Conservation (phyloP, 352 stramenopile species). For the Phytophthora crassamura region DNA sequence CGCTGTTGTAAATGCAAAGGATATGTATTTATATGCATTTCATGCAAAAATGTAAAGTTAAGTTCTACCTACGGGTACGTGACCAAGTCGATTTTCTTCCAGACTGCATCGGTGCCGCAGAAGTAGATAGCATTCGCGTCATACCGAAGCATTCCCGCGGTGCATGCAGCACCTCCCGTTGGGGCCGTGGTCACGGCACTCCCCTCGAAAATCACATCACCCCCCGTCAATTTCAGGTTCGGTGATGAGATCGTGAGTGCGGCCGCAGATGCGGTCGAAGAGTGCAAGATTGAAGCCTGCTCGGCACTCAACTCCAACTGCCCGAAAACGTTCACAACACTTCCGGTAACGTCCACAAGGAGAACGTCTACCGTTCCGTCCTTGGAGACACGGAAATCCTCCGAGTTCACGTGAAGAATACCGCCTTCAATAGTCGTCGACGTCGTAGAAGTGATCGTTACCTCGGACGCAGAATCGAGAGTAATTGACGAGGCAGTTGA, state of each 20-base stretch:
- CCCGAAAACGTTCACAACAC: conserved; percentile 38
- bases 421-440: conserved; percentile 54
- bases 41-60: conserved; percentile 2
- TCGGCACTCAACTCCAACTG: conserved; percentile 34
- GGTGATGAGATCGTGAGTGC: conserved; percentile 49
- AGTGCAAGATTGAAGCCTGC: conserved; percentile 43
- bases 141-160: conserved; percentile 42
- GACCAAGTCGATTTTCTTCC: conserved; percentile 24
- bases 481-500: conserved; percentile 53
- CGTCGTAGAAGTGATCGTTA: conserved; percentile 48
- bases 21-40: conserved; percentile 11
- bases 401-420: conserved; percentile 52
- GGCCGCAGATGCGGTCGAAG: conserved; percentile 22
- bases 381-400: conserved; percentile 50
- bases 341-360: conserved; percentile 34
- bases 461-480: conserved; percentile 41
- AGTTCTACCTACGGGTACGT: conserved; percentile 1
- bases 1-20: conserved; percentile 15
- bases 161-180: conserved; percentile 22
- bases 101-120: conserved; percentile 27
- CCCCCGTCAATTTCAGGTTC: conserved; percentile 42
- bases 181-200: conserved; percentile 30
- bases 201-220: conserved; percentile 37
- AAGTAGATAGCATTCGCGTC: conserved; percentile 44
- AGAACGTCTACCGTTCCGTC: conserved; percentile 36